Conservation (phyloP, 305 asterid genomes). For the Fraxinus sp. region DNA sequence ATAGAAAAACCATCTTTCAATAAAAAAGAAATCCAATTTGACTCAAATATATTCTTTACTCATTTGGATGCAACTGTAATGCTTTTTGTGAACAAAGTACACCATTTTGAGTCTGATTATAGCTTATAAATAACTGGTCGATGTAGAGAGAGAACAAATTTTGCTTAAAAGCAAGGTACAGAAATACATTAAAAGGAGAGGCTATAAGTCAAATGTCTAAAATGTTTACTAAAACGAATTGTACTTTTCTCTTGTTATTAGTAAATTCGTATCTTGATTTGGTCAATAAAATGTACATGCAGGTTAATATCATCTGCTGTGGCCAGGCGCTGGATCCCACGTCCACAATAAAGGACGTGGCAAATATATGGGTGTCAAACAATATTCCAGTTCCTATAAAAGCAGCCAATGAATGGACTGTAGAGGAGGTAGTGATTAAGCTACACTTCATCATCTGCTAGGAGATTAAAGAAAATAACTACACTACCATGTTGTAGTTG, state of each 20-base stretch:
- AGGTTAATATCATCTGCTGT: background rate
- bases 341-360: background rate
- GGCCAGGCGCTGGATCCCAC: background rate
- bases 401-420: background rate
- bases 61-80: background rate
- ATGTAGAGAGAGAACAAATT: background rate
- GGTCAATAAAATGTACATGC: background rate
- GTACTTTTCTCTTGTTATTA: background rate
- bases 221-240: too few species aligned
- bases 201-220: background rate
- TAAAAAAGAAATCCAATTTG: too few species aligned
- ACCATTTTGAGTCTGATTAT: background rate
- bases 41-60: background rate
- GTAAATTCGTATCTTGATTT: background rate
- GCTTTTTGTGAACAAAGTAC: background rate
- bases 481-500: background rate
- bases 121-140: background rate
- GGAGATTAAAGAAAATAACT: background rate
- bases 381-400: background rate
- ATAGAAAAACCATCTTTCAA: background rate
- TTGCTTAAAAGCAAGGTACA: background rate
- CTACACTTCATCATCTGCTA: background rate
- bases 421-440: background rate
- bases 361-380: background rate
- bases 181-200: background rate